Evolutionary conservation across 495 filamentous ascomycete genomes (phyloP).

Genomic region (Sabuloglossum arenarium): DNA sequence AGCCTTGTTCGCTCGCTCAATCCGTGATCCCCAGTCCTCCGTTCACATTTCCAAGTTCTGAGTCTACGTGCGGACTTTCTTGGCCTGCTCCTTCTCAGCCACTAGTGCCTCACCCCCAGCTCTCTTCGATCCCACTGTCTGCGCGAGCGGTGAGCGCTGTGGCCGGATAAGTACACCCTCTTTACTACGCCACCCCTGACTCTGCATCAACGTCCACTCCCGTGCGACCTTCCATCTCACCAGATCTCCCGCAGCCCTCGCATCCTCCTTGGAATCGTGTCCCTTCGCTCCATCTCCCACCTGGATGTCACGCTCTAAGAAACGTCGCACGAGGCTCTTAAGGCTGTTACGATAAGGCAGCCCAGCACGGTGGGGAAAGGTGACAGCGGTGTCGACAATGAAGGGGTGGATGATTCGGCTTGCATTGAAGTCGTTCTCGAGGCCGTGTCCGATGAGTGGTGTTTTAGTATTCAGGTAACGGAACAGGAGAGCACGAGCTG

Average conservation of each 20-base stretch:
- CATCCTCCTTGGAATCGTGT: constrained; percentile 81
- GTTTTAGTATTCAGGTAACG: constrained; percentile 47
- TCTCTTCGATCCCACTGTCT: not conserved
- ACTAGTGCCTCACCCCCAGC: not conserved
- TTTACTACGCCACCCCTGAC: constrained; percentile 36
- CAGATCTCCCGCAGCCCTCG: constrained; percentile 67
- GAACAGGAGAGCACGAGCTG: constrained; percentile 55
- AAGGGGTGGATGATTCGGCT: constrained; percentile 64
- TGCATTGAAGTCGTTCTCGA: constrained; percentile 86
- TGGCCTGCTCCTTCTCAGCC: not conserved
- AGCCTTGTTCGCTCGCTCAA: not conserved
- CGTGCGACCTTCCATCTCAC: constrained; percentile 44
- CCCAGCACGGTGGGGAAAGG: constrained; percentile 57
- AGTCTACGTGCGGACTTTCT: not conserved
- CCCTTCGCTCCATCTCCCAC: constrained; percentile 33
- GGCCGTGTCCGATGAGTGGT: constrained; percentile 74
- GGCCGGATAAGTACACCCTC: not conserved
- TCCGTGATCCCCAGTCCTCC: not conserved
- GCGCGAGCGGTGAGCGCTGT: not conserved
- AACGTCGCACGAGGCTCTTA: constrained; percentile 37
- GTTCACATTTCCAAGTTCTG: not conserved
- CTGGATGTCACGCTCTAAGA: constrained; percentile 60
- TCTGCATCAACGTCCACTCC: constrained; percentile 40
- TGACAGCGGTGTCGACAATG: constrained; percentile 67
- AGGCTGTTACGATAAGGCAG: constrained; percentile 60